These are phyloP conservation scores for Sanghuangporus weigelae DNA, from an alignment of 1,284 basidiomycete genomes.

Conservation along the genomic window DNA sequence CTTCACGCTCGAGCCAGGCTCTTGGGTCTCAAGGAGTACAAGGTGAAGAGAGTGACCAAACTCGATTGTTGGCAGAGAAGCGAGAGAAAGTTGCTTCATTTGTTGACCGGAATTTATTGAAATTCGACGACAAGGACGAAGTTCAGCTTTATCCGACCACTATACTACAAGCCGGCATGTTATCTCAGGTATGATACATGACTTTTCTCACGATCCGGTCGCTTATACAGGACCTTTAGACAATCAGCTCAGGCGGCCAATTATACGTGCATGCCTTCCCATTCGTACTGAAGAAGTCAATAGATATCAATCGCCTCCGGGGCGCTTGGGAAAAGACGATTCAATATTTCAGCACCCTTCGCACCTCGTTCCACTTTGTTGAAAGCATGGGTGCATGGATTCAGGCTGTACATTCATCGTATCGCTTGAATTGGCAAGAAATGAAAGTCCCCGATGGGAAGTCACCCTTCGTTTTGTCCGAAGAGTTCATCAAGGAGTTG, in stretches of 20 bases:
- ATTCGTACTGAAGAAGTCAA: slow-evolving; percentile 28
- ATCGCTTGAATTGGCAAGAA: slow-evolving; percentile 33
- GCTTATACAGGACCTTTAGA: slow-evolving; percentile 27
- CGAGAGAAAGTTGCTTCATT: slow-evolving; percentile 15
- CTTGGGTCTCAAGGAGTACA: neutral
- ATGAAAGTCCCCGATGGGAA: slow-evolving; percentile 13
- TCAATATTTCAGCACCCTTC: slow-evolving; percentile 33
- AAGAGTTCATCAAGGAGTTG: slow-evolving; percentile 21
- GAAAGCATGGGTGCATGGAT: slow-evolving; percentile 35
- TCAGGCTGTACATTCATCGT: slow-evolving; percentile 37
- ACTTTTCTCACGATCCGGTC: neutral
- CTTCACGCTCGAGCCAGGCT: slow-evolving; percentile 11
- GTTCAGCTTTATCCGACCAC: slow-evolving; percentile 37
- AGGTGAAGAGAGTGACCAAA: neutral
- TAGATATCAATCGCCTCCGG: slow-evolving; percentile 29
- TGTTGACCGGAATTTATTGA: slow-evolving; percentile 22
- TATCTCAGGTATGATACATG: slow-evolving; percentile 37
- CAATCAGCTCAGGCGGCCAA: slow-evolving; percentile 37
- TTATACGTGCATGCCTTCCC: slow-evolving; percentile 45
- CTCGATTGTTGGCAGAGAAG: neutral
- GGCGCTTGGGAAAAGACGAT: slow-evolving; percentile 34
- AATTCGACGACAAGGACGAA: slow-evolving; percentile 29
- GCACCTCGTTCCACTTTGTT: slow-evolving; percentile 45
- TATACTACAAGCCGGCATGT: slow-evolving; percentile 43
- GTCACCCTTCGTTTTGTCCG: slow-evolving; percentile 18